Percentiles rank a stretch among this genome's conserved stretches.
Conservation (phyloP, 768 basidiomycete genomes). For the Boletus rubropictus region DNA sequence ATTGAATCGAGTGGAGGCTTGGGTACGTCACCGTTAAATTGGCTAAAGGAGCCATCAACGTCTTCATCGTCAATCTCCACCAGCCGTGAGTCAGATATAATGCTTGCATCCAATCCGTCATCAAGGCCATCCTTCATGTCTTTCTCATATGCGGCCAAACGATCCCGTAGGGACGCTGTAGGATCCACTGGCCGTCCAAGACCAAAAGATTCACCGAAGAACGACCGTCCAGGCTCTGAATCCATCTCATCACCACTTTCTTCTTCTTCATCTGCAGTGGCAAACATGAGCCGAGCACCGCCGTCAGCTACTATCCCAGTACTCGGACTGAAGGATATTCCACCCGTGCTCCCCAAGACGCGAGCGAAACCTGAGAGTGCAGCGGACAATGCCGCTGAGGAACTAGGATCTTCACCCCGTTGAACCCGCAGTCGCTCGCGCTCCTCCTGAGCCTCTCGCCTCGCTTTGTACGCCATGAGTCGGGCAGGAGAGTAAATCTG, state of each 20-base stretch:
- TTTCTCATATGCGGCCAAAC: constrained; percentile 58
- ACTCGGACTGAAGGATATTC: constrained; percentile 61
- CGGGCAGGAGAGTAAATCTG: constrained; percentile 69
- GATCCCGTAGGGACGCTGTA: constrained; percentile 51
- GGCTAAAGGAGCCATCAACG: constrained; percentile 24
- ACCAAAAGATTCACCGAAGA: constrained; percentile 46
- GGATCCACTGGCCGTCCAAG: constrained; percentile 45
- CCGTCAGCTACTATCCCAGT: constrained; percentile 45
- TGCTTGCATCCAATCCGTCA: constrained; percentile 19
- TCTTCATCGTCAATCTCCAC: constrained; percentile 34
- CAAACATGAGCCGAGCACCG: constrained; percentile 54
- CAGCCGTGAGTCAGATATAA: constrained; percentile 20
- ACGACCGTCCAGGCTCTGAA: constrained; percentile 34
- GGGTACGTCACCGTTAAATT: constrained; percentile 30
- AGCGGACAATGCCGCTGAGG: constrained; percentile 24
- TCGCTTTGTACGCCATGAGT: constrained; percentile 55
- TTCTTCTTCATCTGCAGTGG: constrained; percentile 52
- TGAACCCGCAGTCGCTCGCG: constrained; percentile 37
- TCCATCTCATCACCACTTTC: constrained; percentile 49
- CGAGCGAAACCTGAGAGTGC: constrained; percentile 47
- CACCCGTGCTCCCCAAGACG: constrained; percentile 51
- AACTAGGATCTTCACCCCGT: constrained; percentile 30
- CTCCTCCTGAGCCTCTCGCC: constrained; percentile 52
- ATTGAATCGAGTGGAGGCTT: constrained; percentile 27
- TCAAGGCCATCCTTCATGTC: constrained; percentile 36